Percentiles rank a stretch among this genome's conserved stretches.
phyloP scores from a whole-genome alignment of 2,329 filamentous ascomycete genomes.

The Colletotrichum caudatum region DNA sequence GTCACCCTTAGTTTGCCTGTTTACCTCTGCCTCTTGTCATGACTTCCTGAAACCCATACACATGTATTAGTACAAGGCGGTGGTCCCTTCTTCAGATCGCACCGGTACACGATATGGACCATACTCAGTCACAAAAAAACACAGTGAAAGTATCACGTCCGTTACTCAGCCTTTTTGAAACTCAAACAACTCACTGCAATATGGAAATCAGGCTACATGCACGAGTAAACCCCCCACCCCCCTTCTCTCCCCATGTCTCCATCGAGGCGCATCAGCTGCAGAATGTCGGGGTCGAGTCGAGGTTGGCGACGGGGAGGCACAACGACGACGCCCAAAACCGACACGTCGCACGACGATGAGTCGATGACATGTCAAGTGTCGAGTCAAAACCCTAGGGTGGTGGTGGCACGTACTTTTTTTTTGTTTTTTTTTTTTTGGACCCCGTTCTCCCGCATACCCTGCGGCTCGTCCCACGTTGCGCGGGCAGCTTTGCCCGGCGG shows the following conservation, averaged over 20 bases:
- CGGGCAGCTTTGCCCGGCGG: neutral
- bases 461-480: conserved; percentile 29
- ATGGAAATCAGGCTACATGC: neutral
- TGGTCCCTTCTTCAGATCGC: too few species aligned
- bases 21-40: neutral
- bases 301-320: conserved; percentile 4
- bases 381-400: neutral
- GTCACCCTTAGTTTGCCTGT: neutral
- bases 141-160: too few species aligned
- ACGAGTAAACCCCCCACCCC: neutral
- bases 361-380: conserved; percentile 21
- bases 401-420: neutral
- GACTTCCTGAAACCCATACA: neutral
- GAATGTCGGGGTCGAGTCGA: neutral
- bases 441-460: conserved; percentile 2
- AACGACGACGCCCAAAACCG: neutral
- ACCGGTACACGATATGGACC: too few species aligned
- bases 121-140: too few species aligned
- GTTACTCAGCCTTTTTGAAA: too few species aligned
- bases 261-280: conserved; percentile 6
- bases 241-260: too few species aligned
- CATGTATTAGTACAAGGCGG: too few species aligned
- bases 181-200: neutral
- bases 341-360: conserved; percentile 12
- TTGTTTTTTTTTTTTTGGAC: neutral